These are phyloP conservation scores for Ganoderma boninense DNA, from an alignment of 1,284 basidiomycete genomes.

Conservation along the genomic window DNA sequence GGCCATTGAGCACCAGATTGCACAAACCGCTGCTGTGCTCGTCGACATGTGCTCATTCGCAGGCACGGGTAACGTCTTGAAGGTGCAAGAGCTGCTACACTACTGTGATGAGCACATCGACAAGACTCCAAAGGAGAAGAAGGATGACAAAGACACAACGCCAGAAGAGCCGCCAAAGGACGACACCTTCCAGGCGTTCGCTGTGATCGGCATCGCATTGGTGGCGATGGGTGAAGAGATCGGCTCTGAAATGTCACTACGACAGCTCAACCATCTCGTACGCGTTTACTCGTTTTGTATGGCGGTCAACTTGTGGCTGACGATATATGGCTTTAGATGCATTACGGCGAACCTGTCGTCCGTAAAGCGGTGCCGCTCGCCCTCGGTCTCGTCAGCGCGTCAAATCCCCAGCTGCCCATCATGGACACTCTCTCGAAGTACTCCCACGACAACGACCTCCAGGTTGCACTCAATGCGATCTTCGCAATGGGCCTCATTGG, in stretches of 20 bases:
- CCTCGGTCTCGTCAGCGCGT: slow-evolving; percentile 93
- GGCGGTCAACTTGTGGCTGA: slow-evolving; percentile 7
- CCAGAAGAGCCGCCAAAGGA: slow-evolving; percentile 63
- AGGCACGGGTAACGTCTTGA: slow-evolving; percentile 95
- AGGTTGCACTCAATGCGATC: slow-evolving; percentile 96
- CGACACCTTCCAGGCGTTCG: slow-evolving; percentile 93
- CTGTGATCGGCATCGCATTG: slow-evolving; percentile 93
- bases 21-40: slow-evolving; percentile 91
- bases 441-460: slow-evolving; percentile 97
- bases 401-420: slow-evolving; percentile 95
- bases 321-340: slow-evolving; percentile 74
- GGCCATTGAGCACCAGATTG: slow-evolving; percentile 93
- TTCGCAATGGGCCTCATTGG: slow-evolving; percentile 99
- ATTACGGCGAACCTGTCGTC: slow-evolving; percentile 95
- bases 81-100: slow-evolving; percentile 93
- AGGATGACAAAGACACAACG: slow-evolving; percentile 66
- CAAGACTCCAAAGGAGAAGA: slow-evolving; percentile 62
- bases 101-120: slow-evolving; percentile 93
- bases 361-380: slow-evolving; percentile 96
- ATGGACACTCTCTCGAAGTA: slow-evolving; percentile 99
- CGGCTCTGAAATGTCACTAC: slow-evolving; percentile 95
- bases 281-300: slow-evolving; percentile 37
- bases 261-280: slow-evolving; percentile 95
- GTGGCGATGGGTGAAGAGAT: slow-evolving; percentile 99
- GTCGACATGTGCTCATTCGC: slow-evolving; percentile 97